Base-by-base conservation (phyloP, 2,329 filamentous ascomycete genomes). In the Parasarocladium wereldwijsianum region DNA sequence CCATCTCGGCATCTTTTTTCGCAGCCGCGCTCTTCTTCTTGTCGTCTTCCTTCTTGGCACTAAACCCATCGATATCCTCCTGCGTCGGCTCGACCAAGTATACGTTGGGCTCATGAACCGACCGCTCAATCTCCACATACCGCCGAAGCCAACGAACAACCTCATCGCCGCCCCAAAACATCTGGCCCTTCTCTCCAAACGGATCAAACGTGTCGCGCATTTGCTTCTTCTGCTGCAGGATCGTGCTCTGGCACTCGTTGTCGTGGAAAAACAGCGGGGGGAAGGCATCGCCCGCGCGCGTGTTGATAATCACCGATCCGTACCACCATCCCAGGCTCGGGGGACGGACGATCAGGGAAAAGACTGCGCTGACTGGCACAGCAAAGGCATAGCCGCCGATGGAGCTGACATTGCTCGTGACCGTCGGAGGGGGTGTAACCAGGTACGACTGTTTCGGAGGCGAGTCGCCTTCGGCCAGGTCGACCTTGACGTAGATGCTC, bases 261-360 rank as follows among this genome's bases (percentile, higher is more conserved):
- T 98, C 90, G 50, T 98, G 90, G 57, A 98, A 98, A 58, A 98
- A 98, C 2, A 98, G 60, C 0, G 90, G 85, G 0, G 90, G 90
- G 41, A 96, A 93, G 49, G 82, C 90, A 49, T 96, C 86, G 4
- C 92, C 92, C 1, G 79, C 75, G 9, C 81, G 66, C 1, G 82
- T 84, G 50, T 98, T 98, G 58, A 98, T 83, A 34, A 98, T 78
- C 17, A 98, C 57, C 38, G 85, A 93, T 19, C 90, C 90, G 50
- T 92, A 94, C 90, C 90, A 98, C 92, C 90, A 98, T 11, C 90
- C 92, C 6, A 93, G 57, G 49, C 84, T 94, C 5, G 90, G 92
- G 4, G 87, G 87, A 2, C 90, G 74, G 22, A 98, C 76, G 6
- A 93, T 65, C 5, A 98, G 64, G 17, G 83, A 93, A 55, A 92